These are phyloP conservation scores for Penicillium sp. DNA, from an alignment of 2,329 filamentous ascomycete species.

Conservation along the genomic window DNA sequence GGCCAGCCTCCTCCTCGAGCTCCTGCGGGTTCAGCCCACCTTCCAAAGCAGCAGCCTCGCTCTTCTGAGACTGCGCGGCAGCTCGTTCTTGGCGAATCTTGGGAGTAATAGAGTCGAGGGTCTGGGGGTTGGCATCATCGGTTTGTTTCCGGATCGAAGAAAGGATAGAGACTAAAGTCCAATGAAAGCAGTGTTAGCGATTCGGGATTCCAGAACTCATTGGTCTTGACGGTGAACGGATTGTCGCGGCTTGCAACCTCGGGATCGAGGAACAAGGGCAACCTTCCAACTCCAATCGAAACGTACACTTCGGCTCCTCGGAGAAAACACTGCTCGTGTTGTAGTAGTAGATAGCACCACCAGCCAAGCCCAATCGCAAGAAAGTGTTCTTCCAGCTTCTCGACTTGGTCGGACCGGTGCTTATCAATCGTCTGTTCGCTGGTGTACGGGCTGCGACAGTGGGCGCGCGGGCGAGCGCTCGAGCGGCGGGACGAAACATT, in stretches of 20 bases:
- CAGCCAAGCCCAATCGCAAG: slow-evolving; percentile 71
- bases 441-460: slow-evolving; percentile 31
- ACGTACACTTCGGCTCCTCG: slow-evolving; percentile 73
- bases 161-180: slow-evolving; percentile 33
- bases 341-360: slow-evolving; percentile 84
- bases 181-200: slow-evolving; percentile 12
- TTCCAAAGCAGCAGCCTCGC: slow-evolving; percentile 15
- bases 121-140: slow-evolving; percentile 55
- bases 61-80: slow-evolving; percentile 12
- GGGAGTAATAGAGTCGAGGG: slow-evolving; percentile 65
- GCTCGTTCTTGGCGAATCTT: slow-evolving; percentile 42
- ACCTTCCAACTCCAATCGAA: background rate
- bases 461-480: slow-evolving; percentile 44
- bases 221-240: slow-evolving; percentile 1
- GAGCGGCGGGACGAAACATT: slow-evolving; percentile 55
- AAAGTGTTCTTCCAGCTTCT: slow-evolving; percentile 78
- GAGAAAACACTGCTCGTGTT: slow-evolving; percentile 86
- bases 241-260: slow-evolving; percentile 8
- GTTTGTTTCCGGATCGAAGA: slow-evolving; percentile 29
- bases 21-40: slow-evolving; percentile 46
- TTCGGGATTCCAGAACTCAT: background rate
- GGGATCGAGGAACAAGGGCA: slow-evolving; percentile 13
- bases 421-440: slow-evolving; percentile 51
- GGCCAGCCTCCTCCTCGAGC: slow-evolving; percentile 75
- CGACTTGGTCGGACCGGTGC: slow-evolving; percentile 60